These are phyloP conservation scores for Cystofilobasidium macerans DNA, from an alignment of 768 basidiomycete species.

Conservation along the genomic window DNA sequence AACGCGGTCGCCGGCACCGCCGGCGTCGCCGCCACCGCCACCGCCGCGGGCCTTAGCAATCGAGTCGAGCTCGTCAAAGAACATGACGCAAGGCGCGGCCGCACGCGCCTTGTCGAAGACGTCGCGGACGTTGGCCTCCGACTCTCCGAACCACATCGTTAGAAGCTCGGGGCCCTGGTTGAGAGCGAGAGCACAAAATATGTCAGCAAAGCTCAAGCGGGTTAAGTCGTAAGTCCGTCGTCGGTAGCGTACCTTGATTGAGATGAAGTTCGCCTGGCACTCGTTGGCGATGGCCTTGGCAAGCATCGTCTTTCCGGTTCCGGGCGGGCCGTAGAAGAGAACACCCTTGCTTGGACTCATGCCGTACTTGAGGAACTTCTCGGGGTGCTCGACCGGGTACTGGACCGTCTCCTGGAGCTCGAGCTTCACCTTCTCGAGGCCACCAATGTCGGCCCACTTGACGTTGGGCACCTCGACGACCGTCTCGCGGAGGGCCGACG, in stretches of 20 bases:
- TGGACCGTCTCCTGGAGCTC: constrained; percentile 99
- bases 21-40: constrained; percentile 69
- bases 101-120: constrained; percentile 99
- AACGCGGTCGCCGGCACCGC: constrained; percentile 95
- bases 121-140: constrained; percentile 97
- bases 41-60: constrained; percentile 92
- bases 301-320: constrained; percentile 97
- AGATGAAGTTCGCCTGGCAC: constrained; percentile 60
- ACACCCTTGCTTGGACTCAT: constrained; percentile 99
- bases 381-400: constrained; percentile 99
- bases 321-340: constrained; percentile 97
- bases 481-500: constrained; percentile 96
- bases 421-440: constrained; percentile 97
- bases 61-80: constrained; percentile 99
- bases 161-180: constrained; percentile 98
- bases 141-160: constrained; percentile 99
- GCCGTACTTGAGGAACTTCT: constrained; percentile 99
- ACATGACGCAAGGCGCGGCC: constrained; percentile 98
- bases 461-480: constrained; percentile 98
- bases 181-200: constrained; percentile 97
- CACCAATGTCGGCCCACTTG: constrained; percentile 98
- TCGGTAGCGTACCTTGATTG: constrained; percentile 5
- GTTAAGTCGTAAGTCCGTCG: too few relatives aligned
- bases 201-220: too few relatives aligned
- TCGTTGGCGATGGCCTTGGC: constrained; percentile 99